Evolutionary conservation across 768 basidiomycete genomes (phyloP), one percentile per base, ranked within the genome.

Genomic region (Daedaleopsis sinensis): DNA sequence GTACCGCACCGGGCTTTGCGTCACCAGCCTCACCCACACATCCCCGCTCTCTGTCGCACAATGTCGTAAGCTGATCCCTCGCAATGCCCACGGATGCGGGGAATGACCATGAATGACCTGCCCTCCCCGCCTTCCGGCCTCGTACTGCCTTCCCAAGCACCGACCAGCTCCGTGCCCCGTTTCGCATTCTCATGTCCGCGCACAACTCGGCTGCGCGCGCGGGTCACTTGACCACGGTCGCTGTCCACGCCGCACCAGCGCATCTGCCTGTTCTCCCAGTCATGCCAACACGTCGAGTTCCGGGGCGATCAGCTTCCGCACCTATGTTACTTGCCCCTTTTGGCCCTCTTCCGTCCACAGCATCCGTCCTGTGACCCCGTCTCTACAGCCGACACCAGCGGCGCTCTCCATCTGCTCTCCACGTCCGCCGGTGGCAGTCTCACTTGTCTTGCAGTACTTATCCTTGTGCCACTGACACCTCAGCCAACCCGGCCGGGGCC

Each of bases 181-280:
- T 63, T 63, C 62, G 62, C 32, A 43, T 63, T 63, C 62, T 63
- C 62, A 63, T 63, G 62, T 36, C 37, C 49, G 48, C 52, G 21
- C 9, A 13, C 61, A 42, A 51, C 61, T 37, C 49, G 51, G 51
- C 60, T 56, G 60, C 55, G 60, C 55, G 60, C 55, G 49, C n/a
- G 43, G 36, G 55, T 62, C 61, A 62, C 51, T 62, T 62, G 61
- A 62, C 61, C 61, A 24, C 55, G 43, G n/a, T 44, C 50, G 36
- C 35, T 38, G 49, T 37, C 18, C n/a, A 18, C 8, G 15, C 3
- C 18, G 9, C 44, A 2, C 44, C 1, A 46, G 16, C 23, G 47
- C 23, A 21, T 11, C 47, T 49, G 12, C 21, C 44, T 9, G 46
- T 15, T 49, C 21, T 23, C 23, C 7, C 21, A 23, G 19, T 16